Conservation (phyloP, 192 early-diverging fungal genomes). For the Allomyces macrogynus region DNA sequence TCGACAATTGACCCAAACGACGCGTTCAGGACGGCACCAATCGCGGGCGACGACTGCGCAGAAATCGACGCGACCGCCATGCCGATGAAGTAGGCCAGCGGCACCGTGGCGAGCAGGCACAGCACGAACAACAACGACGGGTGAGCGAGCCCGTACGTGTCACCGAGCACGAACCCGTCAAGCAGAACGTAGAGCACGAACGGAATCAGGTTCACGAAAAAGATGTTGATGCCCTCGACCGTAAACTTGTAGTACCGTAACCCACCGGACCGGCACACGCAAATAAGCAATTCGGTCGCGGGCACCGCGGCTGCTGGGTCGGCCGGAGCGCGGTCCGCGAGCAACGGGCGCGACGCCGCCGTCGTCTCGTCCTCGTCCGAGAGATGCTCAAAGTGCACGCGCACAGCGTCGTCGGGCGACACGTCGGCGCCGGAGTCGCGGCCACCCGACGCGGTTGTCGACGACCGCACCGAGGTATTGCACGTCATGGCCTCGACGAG, state of each 20-base stretch:
- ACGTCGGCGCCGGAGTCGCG: too few species aligned
- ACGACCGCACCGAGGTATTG: too few species aligned
- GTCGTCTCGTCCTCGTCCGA: too few species aligned
- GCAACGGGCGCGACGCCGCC: too few species aligned
- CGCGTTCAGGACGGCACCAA: slow-evolving; percentile 92
- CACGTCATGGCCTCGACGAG: too few species aligned
- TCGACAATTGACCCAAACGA: slow-evolving; percentile 95
- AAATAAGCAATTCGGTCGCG: too few species aligned
- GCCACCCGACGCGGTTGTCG: too few species aligned
- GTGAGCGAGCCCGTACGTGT: slow-evolving; percentile 50
- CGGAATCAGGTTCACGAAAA: slow-evolving; percentile 79
- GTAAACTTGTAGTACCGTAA: slow-evolving; percentile 93
- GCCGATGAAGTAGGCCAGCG: slow-evolving; percentile 89
- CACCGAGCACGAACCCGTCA: slow-evolving; percentile 57
- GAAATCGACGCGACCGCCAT: slow-evolving; percentile 93
- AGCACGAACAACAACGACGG: slow-evolving; percentile 32
- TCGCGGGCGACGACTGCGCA: slow-evolving; percentile 72
- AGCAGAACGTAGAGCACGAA: slow-evolving; percentile 65
- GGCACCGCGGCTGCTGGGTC: too few species aligned
- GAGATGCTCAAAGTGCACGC: too few species aligned
- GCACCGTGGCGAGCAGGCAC: slow-evolving; percentile 63
- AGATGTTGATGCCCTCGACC: slow-evolving; percentile 86
- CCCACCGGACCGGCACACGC: slow-evolving; percentile 17
- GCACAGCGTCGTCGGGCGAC: too few species aligned
- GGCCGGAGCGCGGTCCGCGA: too few species aligned